Base-by-base conservation (phyloP, 1,139 yeast genomes). In the Geotrichum europaeum region DNA sequence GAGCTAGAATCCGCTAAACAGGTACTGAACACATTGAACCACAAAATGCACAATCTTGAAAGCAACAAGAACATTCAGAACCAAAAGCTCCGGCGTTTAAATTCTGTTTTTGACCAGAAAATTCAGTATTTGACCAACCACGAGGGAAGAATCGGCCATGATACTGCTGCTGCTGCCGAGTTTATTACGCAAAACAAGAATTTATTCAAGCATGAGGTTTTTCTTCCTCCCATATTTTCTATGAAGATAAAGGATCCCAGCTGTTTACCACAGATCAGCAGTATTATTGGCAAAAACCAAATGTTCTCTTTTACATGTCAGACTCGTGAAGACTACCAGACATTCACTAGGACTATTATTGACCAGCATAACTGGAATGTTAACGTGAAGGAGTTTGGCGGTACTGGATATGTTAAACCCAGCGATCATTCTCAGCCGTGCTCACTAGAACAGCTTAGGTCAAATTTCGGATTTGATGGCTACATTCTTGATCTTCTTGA, bases 141-240 rank as follows among this genome's bases (percentile, higher is more conserved):
- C 18, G 64, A 65, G 24, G 65, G 68, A 13, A 60, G 62, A 40
- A 64, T 56, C 13, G 63, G 65, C 25, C 12, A 34, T 13, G 57
- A 57, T 9, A 56, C 57, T 2, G 58, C 57, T 3, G 67, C 73
- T 58, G 84, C 85, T 0, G 78, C 81, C 5, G 64, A 66, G 47
- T 69, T 76, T 61, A 68, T 84, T 30, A 70, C 81, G 59, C 62
- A 68, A 10, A 69, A 76, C 50, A 67, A 71, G 30, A 73, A 68
- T 13, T 71, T 76, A 18, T 76, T 81, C 57, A 69, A 73, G 50
- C 74, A 74, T 0, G 70, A 70, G 10, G 84, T 87, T 60, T 82
- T 78, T 65, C 96, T 87, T 68, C 95, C 96, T 1, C 95, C 97
- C 0, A 76, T 85, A n/a, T 77, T 90, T 49, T 79, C 88, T 0